Conservation (phyloP, 2,329 filamentous ascomycete genomes). For the Exophiala phaeomuriformis region DNA sequence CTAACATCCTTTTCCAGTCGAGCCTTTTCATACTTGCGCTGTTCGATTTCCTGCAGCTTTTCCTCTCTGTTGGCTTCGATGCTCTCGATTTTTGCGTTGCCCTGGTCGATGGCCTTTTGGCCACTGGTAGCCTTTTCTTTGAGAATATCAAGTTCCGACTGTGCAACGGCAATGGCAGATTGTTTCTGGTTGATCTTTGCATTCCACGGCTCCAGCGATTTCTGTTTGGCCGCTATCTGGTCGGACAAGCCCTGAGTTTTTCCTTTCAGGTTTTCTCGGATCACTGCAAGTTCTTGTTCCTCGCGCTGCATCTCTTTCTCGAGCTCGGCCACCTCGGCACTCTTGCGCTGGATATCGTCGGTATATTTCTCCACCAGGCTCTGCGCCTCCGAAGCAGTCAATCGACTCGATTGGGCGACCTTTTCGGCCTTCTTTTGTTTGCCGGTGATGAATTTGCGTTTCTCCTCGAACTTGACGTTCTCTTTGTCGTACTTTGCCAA, state of each 20-base stretch:
- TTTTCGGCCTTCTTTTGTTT: conserved; percentile 97
- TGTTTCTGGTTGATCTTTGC: conserved; percentile 96
- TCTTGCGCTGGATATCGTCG: conserved; percentile 69
- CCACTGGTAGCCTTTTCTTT: conserved; percentile 83
- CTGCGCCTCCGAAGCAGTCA: conserved; percentile 64
- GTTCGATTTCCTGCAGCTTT: conserved; percentile 68
- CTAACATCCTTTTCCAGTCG: conserved; percentile 67
- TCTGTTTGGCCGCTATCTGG: conserved; percentile 85
- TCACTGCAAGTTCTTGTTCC: conserved; percentile 72
- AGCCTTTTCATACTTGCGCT: conserved; percentile 64
- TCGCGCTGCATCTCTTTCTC: conserved; percentile 70
- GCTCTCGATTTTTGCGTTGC: conserved; percentile 66
- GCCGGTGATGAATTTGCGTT: conserved; percentile 82
- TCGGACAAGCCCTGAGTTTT: conserved; percentile 95
- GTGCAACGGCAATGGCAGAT: conserved; percentile 85
- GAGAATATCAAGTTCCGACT: conserved; percentile 88
- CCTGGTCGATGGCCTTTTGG: conserved; percentile 73
- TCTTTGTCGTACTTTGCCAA: conserved; percentile 93
- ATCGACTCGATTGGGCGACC: conserved; percentile 67
- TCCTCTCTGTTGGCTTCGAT: conserved; percentile 64
- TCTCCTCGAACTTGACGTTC: conserved; percentile 94
- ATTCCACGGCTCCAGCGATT: conserved; percentile 90
- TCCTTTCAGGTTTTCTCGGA: conserved; percentile 81
- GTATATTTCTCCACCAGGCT: conserved; percentile 70
- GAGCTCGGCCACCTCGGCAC: conserved; percentile 65